Evolutionary conservation across 2,329 filamentous ascomycete species (phyloP), one percentile per base, ranked within the genome.

Genomic region (Xylariales sp.): DNA sequence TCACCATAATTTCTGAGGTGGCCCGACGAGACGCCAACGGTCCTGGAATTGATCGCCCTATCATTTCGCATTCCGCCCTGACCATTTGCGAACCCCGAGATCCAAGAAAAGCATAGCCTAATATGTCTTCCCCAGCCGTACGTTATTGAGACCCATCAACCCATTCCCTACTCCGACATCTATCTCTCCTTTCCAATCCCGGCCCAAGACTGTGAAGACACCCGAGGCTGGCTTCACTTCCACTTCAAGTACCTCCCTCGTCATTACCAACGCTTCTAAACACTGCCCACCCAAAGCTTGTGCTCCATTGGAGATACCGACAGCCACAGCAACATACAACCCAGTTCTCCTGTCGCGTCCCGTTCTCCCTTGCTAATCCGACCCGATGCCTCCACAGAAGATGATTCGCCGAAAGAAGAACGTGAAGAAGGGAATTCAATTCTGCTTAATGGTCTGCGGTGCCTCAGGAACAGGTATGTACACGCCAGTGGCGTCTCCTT

Each of bases 381-480:
- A 12, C 33, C 31, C 40, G 45, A 51, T 58, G 58, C 53, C 54
- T 51, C 57, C 58, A 48, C 68, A 88, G 82, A 88, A 94, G 71
- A 93, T 95, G 86, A 90, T 96, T 67, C 90, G 93, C 73, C 86
- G 88, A 72, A 98, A 98, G 91, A 98, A 98, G 87, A 97, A 98
- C 80, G 91, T 98, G 74, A 96, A 96, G 86, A 96, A 96, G 82
- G 93, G 93, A 65, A 97, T 98, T 64, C 93, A 98, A 78, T 98
- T 98, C 77, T 97, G 90, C 70, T 73, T 98, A 80, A 98, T 98
- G 93, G 93, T 98, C 62, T 97, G 93, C 66, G 93, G 93, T 75
- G 93, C 93, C 65, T 97, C 91, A 58, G 93, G 93, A 69, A 97
- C 93, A 70, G 93, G 89, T 95, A 82, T 61, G 78, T 72, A 31